A percentile compares a stretch with the other conserved stretches of the same genome.
These are phyloP conservation scores for Graphilbum ipis-grandicollis DNA, from an alignment of 2,329 filamentous ascomycete genomes.

Conservation along the genomic window DNA sequence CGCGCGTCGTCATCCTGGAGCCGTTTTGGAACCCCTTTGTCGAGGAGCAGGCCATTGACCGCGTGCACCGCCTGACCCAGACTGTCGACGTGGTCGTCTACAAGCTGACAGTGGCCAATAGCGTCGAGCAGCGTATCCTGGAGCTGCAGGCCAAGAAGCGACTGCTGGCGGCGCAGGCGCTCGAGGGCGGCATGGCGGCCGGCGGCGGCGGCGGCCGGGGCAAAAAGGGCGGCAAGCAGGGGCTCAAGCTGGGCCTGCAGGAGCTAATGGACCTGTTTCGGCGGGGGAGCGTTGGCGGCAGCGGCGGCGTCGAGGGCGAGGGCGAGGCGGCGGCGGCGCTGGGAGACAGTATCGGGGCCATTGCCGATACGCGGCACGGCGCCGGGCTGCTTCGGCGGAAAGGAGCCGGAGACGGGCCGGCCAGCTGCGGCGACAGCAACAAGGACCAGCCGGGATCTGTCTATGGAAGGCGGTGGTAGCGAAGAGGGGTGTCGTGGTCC, in stretches of 20 bases:
- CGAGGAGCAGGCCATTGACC: constrained; percentile 96
- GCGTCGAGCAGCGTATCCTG: constrained; percentile 89
- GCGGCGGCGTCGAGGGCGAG: not conserved
- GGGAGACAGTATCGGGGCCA: not conserved
- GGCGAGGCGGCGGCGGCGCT: not conserved
- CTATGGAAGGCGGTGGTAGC: constrained; percentile 7
- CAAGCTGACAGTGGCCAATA: constrained; percentile 72
- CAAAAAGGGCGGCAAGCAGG: constrained; percentile 38
- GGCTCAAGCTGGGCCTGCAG: constrained; percentile 74
- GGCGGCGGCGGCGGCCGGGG: constrained; percentile 19
- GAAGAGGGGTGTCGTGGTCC: too few species aligned
- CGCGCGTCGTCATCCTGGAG: constrained; percentile 83
- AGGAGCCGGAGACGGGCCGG: too few species aligned
- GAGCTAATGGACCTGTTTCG: constrained; percentile 87
- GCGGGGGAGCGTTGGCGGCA: constrained; percentile 39
- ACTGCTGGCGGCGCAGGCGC: constrained; percentile 75
- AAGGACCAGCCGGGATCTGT: constrained; percentile 1
- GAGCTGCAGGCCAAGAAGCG: constrained; percentile 89
- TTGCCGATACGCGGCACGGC: not conserved
- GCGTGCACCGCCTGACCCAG: constrained; percentile 95
- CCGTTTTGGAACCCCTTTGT: constrained; percentile 99
- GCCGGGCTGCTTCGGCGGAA: constrained; percentile 5
- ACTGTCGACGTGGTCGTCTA: constrained; percentile 90
- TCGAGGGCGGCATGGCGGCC: constrained; percentile 50
- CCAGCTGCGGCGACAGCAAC: not conserved